Base-by-base conservation (phyloP, 2,329 filamentous ascomycete species). In the Bretziella fagacearum region DNA sequence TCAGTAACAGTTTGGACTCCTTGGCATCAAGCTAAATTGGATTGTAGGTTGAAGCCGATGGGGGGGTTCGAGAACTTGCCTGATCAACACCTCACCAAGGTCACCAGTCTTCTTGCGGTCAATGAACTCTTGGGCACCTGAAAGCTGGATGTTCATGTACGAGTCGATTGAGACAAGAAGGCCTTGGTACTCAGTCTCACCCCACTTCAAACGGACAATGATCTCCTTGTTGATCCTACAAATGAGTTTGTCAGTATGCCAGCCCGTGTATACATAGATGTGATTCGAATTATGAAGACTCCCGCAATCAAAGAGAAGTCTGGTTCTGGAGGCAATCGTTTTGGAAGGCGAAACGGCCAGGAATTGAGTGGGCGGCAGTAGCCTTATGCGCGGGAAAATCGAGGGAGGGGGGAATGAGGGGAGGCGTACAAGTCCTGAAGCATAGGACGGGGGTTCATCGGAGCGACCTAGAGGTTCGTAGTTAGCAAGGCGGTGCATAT, bases 71-170 rank as follows among this genome's bases (percentile, higher is more conserved):
- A 15, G 17, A 44, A 57, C 68, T 52, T 64, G 93, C 81, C 89
- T 72, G 59, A 98, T 96, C 57, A 98, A 64, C 39, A 98, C 87
- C 65, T 94, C 82, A 5, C 91, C 91, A 54, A 98, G 66, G 42
- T 76, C 76, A 49, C 86, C 89, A 29, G 81, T 85, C 61, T 77
- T 79, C 72, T 93, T 83, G 55, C 84, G 81, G 60, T 86, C 78
- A 59, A 94, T 83, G 65, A 81, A 95, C 65, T 98, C 91, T 65
- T 94, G 84, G 44, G 89, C 87, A 57, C 81, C 80, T 54, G 79
- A 78, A 53, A 98, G 74, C 67, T 96, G 86, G 54, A 98, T 79
- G 69, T 98, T 98, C 89, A 98, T 96, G 70, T 98, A 98, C 60
- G 83, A 86, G 68, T 98, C 91, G 59, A 93, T 84, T 57, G 82